Percentiles rank a stretch among this genome's conserved stretches.
These are phyloP conservation scores for Pulveroboletus ravenelii DNA, from an alignment of 768 basidiomycete species.

Conservation along the genomic window DNA sequence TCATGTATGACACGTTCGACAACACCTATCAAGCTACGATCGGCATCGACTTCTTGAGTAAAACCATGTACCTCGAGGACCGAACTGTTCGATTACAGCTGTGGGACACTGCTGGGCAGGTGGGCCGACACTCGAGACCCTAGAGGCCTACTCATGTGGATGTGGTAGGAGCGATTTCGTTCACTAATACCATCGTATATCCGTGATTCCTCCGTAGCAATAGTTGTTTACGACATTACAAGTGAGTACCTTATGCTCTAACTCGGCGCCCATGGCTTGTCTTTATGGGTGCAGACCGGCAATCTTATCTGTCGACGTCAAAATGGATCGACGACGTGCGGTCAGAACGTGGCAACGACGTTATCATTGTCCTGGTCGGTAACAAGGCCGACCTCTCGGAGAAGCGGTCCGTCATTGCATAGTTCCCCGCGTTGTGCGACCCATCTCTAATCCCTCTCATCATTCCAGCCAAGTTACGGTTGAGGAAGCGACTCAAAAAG, in stretches of 20 bases:
- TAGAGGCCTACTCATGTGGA: neutral
- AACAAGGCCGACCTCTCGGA: conserved; percentile 99
- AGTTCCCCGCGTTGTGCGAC: neutral
- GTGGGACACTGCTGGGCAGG: conserved; percentile 98
- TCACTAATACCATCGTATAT: conserved; percentile 98
- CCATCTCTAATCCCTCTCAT: conserved; percentile 9
- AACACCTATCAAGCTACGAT: conserved; percentile 98
- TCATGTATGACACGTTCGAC: conserved; percentile 99
- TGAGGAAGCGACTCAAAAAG: conserved; percentile 91
- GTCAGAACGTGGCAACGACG: conserved; percentile 94
- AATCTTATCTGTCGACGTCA: conserved; percentile 95
- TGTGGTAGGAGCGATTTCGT: conserved; percentile 83
- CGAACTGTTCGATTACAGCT: conserved; percentile 94
- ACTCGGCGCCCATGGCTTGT: conserved; percentile 2
- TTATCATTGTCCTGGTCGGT: conserved; percentile 96
- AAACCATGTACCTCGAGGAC: conserved; percentile 99
- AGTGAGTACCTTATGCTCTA: conserved; percentile 50
- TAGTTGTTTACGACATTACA: conserved; percentile 98
- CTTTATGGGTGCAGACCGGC: conserved; percentile 58
- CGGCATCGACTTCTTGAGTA: conserved; percentile 98
- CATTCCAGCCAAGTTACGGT: conserved; percentile 90
- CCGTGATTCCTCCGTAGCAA: conserved; percentile 96
- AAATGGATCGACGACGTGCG: conserved; percentile 99
- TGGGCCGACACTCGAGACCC: conserved; percentile 26
- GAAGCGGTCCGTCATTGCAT: conserved; percentile 67